A percentile compares a stretch with the other conserved stretches of the same genome.
Conservation (phyloP, 495 filamentous ascomycete species). For the Evernia prunastri region DNA sequence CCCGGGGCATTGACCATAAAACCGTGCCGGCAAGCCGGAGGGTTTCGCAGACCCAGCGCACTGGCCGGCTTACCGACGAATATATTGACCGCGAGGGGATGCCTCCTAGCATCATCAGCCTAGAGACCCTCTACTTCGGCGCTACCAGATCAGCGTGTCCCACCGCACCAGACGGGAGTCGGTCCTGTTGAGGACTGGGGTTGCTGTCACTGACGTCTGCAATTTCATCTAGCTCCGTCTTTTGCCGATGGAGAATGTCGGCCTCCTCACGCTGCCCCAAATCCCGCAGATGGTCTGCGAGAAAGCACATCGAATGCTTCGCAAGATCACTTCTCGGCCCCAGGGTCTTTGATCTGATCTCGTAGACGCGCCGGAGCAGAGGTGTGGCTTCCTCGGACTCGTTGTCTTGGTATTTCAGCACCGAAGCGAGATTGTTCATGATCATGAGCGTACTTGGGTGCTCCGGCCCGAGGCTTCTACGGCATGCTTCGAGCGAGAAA, state of each 20-base stretch:
- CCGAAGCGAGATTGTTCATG: slow-evolving; percentile 18
- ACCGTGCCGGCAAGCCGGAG: background rate
- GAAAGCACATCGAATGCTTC: background rate
- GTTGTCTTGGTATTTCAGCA: slow-evolving; percentile 14
- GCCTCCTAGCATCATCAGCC: too few species aligned
- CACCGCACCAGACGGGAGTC: background rate
- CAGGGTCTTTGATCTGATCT: slow-evolving; percentile 28
- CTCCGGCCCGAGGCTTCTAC: slow-evolving; percentile 19
- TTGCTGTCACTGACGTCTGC: background rate
- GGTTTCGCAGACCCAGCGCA: background rate
- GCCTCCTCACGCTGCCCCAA: slow-evolving; percentile 12
- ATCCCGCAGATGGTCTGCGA: slow-evolving; percentile 10
- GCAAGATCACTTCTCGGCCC: slow-evolving; percentile 1
- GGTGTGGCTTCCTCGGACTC: slow-evolving; percentile 9
- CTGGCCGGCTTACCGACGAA: background rate
- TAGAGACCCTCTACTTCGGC: background rate
- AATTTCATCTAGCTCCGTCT: background rate
- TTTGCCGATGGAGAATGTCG: background rate
- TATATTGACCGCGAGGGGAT: background rate
- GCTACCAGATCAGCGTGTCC: background rate
- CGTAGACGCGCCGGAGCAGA: slow-evolving; percentile 24
- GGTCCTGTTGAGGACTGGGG: background rate
- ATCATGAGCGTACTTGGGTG: slow-evolving; percentile 24
- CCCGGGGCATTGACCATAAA: background rate
- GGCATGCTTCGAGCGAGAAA: slow-evolving; percentile 19